Conservation (phyloP, 139 green algal species). For the Eudorina sp. region DNA sequence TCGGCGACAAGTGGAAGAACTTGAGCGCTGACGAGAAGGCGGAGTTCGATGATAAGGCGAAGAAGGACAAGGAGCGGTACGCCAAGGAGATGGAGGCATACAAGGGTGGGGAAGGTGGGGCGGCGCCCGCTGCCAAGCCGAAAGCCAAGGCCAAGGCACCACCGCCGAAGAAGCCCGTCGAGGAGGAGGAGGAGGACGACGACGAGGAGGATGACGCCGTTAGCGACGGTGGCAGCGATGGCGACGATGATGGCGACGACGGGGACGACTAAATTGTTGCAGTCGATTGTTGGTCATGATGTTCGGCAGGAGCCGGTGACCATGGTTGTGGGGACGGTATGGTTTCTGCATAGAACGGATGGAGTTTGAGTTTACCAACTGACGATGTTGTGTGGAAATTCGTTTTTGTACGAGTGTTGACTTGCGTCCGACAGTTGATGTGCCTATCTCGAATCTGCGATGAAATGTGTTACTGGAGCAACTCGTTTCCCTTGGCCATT, state of each 20-base stretch:
- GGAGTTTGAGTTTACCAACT: too few species aligned
- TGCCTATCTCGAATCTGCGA: too few species aligned
- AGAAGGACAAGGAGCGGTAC: slow-evolving; percentile 75
- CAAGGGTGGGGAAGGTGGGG: slow-evolving; percentile 53
- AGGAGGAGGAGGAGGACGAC: not conserved
- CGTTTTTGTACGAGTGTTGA: too few species aligned
- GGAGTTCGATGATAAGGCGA: slow-evolving; percentile 44
- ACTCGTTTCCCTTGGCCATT: too few species aligned
- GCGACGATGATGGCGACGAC: not conserved
- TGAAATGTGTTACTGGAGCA: too few species aligned
- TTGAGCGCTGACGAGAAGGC: slow-evolving; percentile 78
- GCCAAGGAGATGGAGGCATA: slow-evolving; percentile 75
- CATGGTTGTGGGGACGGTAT: too few species aligned
- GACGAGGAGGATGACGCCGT: not conserved
- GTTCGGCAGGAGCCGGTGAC: too few species aligned
- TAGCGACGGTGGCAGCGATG: not conserved
- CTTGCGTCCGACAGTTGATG: too few species aligned
- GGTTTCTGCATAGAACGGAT: too few species aligned
- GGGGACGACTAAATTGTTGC: slow-evolving; percentile 28
- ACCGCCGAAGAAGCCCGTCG: not conserved
- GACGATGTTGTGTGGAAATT: too few species aligned
- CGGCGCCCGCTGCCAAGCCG: not conserved
- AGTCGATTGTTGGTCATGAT: not conserved
- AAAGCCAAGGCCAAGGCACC: slow-evolving; percentile 3
- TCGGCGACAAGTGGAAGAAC: slow-evolving; percentile 87